Evolutionary conservation across 495 filamentous ascomycete genomes (phyloP).

Genomic region (Penicillium turbatum): DNA sequence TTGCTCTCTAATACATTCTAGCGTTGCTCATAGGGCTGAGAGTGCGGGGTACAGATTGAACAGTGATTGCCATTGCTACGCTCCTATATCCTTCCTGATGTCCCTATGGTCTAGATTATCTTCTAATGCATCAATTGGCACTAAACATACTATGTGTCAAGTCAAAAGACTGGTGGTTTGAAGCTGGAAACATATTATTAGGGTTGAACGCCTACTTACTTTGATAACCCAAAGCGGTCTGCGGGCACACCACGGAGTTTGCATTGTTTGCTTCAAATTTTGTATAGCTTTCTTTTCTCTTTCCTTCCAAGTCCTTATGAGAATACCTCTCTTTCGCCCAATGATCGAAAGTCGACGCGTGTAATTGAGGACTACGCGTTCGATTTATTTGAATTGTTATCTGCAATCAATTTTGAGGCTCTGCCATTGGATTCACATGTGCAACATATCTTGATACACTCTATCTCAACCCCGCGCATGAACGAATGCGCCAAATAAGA

Average conservation of each 20-base stretch:
- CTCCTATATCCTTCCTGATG: not conserved
- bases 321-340: not conserved
- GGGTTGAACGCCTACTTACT: too few relatives aligned
- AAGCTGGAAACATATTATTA: too few relatives aligned
- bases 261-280: slow-evolving; percentile 5
- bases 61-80: not conserved
- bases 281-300: slow-evolving; percentile 6
- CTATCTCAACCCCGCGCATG: not conserved
- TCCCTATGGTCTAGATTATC: too few relatives aligned
- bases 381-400: not conserved
- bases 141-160: too few relatives aligned
- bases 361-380: not conserved
- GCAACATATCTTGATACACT: not conserved
- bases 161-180: too few relatives aligned
- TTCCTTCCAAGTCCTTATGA: not conserved
- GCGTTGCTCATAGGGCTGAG: not conserved
- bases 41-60: not conserved
- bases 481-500: not conserved
- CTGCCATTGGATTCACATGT: not conserved
- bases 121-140: too few relatives aligned
- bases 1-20: not conserved
- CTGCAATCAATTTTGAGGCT: not conserved
- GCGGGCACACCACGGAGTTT: not conserved
- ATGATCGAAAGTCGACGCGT: not conserved
- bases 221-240: not conserved